Evolutionary conservation across 495 filamentous ascomycete genomes (phyloP), one percentile per base, ranked within the genome.

Genomic region (Neurospora cerealis): DNA sequence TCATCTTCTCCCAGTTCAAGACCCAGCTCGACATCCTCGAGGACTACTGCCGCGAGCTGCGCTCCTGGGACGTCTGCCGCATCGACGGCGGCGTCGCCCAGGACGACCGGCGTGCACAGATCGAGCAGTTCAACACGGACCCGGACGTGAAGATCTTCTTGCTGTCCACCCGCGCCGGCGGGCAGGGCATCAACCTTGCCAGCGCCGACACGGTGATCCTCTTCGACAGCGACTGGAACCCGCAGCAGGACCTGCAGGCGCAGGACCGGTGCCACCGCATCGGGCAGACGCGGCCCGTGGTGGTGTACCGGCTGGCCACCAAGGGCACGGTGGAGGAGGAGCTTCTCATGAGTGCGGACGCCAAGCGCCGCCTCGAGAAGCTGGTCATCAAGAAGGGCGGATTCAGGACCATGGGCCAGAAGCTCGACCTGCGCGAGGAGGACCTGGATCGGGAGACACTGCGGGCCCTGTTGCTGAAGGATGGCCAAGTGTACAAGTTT

Each of bases 161-260:
- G 10, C 86, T 99, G 0, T 93, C 90, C 36, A 99, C 96, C 11
- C 89, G 96, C 41, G 96, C 96, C 0, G 96, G 96, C 46, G 96
- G 96, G 5, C 93, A 97, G 75, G 96, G 96, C 42, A 98, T 99
- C 86, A 99, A 99, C 80, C 87, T 99, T 11, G 97, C 96, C 83
- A 96, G 93, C 73, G 96, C 96, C 15, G 96, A 99, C 79, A 98
- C 96, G 0, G 96, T 99, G 36, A 92, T 99, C 73, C 83, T 99
- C 3, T 98, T 98, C 74, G 96, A 99, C 81, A 93, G 89, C 38
- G 96, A 99, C 81, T 99, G 96, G 95, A 99, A 99, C 79, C 96
- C 96, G 0, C 96, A 98, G 81, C 94, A 97, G 78, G 96, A 99
- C 81, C 86, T 99, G 19, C 96, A 99, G 80, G 96, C 96, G 0